Evolutionary conservation across 2,329 filamentous ascomycete genomes (phyloP).

Genomic region (Byssothecium circinans): DNA sequence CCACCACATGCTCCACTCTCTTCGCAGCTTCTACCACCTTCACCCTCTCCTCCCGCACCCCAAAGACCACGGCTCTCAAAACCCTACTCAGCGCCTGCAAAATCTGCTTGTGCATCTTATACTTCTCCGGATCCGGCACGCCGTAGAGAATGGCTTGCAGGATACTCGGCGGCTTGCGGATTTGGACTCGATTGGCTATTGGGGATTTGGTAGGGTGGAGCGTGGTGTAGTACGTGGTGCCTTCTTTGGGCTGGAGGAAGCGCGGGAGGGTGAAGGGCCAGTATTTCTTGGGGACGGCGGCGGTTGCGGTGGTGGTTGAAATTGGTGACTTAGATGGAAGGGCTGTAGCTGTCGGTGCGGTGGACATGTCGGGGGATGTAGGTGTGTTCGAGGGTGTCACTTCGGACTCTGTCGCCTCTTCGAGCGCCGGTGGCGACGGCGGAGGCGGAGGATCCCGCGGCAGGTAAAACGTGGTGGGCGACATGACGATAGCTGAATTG

Average conservation of each 20-base stretch:
- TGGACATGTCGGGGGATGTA: too few species aligned
- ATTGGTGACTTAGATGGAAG: too few species aligned
- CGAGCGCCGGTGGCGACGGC: too few species aligned
- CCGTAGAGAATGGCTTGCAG: slow-evolving; percentile 20
- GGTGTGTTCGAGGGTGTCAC: too few species aligned
- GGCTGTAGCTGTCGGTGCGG: too few species aligned
- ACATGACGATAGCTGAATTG: neutral
- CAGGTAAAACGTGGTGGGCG: too few species aligned
- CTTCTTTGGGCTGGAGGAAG: slow-evolving; percentile 10
- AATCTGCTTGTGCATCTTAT: neutral
- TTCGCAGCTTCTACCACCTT: neutral
- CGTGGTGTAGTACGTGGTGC: slow-evolving; percentile 21
- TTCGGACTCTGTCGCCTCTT: too few species aligned
- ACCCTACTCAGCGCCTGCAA: neutral
- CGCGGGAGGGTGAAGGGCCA: slow-evolving; percentile 17
- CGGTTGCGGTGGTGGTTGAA: too few species aligned
- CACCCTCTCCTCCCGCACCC: neutral
- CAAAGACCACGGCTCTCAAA: neutral
- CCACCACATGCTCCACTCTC: neutral
- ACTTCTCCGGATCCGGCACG: slow-evolving; percentile 11
- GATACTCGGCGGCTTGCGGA: neutral
- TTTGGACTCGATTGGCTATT: too few species aligned
- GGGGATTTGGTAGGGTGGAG: too few species aligned
- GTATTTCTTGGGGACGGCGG: neutral
- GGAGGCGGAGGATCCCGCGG: too few species aligned